Percentiles rank a stretch among this genome's conserved stretches.
phyloP scores from a whole-genome alignment of 208 protist species.

The Acanthamoeba healyi region DNA sequence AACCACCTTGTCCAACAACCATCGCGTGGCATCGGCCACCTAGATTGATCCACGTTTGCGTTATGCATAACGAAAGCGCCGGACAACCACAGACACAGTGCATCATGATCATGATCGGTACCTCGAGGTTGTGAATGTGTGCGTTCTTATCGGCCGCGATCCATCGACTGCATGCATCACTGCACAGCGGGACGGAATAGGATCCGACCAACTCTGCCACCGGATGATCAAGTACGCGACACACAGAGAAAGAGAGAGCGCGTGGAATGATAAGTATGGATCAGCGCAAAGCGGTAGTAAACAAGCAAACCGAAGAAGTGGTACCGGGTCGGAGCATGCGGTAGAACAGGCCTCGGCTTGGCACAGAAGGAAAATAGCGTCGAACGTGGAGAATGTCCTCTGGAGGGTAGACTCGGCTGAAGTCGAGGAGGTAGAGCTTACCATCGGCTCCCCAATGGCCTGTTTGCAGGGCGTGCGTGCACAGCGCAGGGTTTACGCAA shows the following conservation, averaged over 20 bases:
- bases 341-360: background rate
- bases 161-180: conserved; percentile 37
- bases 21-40: conserved; percentile 20
- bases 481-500: no score
- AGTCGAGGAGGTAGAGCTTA: background rate
- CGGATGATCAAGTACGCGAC: no score
- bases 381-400: background rate
- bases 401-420: background rate
- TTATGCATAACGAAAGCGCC: no score
- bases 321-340: background rate
- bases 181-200: conserved; percentile 34
- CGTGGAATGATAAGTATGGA: no score
- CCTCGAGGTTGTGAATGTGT: background rate
- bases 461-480: no score
- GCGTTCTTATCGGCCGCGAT: background rate
- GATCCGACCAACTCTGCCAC: conserved; percentile 48
- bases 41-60: no score
- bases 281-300: no score
- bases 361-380: background rate
- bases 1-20: conserved; percentile 38
- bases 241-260: no score
- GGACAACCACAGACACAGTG: no score
- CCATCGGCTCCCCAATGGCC: background rate
- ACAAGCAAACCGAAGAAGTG: no score
- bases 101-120: background rate